Conservation (phyloP, 2,329 filamentous ascomycete genomes). For the Trichothecium sympodiale region DNA sequence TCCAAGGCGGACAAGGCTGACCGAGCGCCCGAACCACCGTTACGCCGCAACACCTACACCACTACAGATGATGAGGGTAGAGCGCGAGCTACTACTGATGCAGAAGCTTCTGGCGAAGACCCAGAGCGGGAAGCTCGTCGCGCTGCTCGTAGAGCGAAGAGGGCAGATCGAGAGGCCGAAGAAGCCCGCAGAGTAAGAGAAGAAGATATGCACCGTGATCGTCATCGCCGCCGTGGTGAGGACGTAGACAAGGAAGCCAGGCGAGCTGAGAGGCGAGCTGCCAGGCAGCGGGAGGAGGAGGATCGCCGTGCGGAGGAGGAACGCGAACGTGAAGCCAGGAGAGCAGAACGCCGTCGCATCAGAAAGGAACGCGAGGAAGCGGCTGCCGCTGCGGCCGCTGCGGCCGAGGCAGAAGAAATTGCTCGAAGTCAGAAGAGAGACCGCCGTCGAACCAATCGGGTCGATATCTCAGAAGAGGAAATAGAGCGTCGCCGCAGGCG, state of each 20-base stretch:
- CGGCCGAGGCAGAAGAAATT: conserved; percentile 34
- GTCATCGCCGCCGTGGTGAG: conserved; percentile 43
- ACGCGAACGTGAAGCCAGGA: conserved; percentile 26
- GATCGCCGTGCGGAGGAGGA: conserved; percentile 39
- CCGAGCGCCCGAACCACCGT: conserved; percentile 16
- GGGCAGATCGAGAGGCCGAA: conserved; percentile 38
- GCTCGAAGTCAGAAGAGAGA: conserved; percentile 31
- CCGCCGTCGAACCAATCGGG: conserved; percentile 34
- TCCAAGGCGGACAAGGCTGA: conserved; percentile 37
- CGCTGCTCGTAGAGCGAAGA: conserved; percentile 49
- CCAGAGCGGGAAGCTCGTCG: conserved; percentile 50
- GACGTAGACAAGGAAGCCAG: conserved; percentile 49
- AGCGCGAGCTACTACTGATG: conserved; percentile 38
- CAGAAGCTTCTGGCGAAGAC: conserved; percentile 35
- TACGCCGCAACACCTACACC: conserved; percentile 38
- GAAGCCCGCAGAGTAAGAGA: conserved; percentile 47
- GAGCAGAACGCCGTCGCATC: conserved; percentile 37
- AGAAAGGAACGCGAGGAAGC: conserved; percentile 37
- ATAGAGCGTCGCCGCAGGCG: conserved; percentile 42
- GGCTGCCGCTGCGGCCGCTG: conserved; percentile 25
- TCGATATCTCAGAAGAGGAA: conserved; percentile 33
- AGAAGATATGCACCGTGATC: conserved; percentile 39
- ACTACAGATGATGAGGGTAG: conserved; percentile 39
- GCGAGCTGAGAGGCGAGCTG: conserved; percentile 40
- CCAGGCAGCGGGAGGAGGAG: conserved; percentile 35